Evolutionary conservation across 768 basidiomycete species (phyloP).

Genomic region (Dioszegia hungarica): DNA sequence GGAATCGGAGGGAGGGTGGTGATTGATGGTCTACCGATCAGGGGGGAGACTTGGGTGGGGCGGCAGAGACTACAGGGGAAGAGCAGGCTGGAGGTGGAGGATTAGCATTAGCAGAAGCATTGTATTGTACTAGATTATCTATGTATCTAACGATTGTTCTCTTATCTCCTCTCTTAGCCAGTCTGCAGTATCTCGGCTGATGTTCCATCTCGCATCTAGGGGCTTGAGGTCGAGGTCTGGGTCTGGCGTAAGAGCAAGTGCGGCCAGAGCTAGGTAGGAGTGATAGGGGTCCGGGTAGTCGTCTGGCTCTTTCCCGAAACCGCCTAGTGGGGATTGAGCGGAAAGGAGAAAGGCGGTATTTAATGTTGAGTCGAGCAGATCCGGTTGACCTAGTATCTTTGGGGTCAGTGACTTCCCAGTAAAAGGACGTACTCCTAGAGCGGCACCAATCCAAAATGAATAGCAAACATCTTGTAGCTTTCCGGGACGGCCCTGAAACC

Average conservation of each 20-base stretch:
- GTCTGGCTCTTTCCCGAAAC: slow-evolving; percentile 76
- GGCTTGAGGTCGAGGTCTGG: slow-evolving; percentile 50
- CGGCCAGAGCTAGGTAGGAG: slow-evolving; percentile 83
- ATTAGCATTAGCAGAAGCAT: not conserved
- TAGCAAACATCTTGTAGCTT: slow-evolving; percentile 92
- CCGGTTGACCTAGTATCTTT: slow-evolving; percentile 65
- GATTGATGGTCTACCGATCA: slow-evolving; percentile 27
- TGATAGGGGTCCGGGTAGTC: slow-evolving; percentile 92
- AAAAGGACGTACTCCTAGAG: slow-evolving; percentile 59
- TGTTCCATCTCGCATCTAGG: slow-evolving; percentile 69
- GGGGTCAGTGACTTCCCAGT: not conserved
- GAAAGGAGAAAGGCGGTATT: slow-evolving; percentile 63
- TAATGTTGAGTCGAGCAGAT: slow-evolving; percentile 58
- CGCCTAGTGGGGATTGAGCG: slow-evolving; percentile 86
- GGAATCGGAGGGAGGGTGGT: slow-evolving; percentile 33
- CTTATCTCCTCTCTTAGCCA: slow-evolving; percentile 67
- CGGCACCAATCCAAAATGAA: slow-evolving; percentile 89
- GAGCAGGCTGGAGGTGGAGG: not conserved
- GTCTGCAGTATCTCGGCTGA: slow-evolving; percentile 59
- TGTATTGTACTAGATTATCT: not conserved
- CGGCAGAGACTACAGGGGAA: not conserved
- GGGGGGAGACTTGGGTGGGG: slow-evolving; percentile 8
- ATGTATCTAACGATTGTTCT: not conserved
- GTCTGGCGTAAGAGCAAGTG: slow-evolving; percentile 58
- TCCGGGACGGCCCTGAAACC: slow-evolving; percentile 80